A percentile compares a stretch with the other conserved stretches of the same genome.
Evolutionary conservation across 108 stramenopile genomes (phyloP).

Genomic region (Chaetoceros tenuissimus): DNA sequence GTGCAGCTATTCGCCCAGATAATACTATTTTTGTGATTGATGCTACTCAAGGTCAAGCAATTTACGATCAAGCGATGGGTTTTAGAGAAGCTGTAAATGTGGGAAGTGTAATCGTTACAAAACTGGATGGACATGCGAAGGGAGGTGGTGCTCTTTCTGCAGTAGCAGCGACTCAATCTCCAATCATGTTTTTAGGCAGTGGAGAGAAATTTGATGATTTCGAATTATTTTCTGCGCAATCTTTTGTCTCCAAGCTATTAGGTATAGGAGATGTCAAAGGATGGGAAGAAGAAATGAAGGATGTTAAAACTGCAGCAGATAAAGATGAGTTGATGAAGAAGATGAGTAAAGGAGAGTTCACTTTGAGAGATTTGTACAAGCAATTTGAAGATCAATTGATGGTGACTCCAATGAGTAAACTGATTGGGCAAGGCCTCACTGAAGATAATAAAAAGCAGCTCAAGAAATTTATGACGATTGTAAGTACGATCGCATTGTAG

Average conservation of each 20-base stretch:
- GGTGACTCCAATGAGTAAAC: slow-evolving; percentile 83
- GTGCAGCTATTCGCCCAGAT: slow-evolving; percentile 82
- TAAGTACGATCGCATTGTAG: not conserved
- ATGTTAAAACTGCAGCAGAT: slow-evolving; percentile 50
- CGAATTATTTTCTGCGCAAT: slow-evolving; percentile 90
- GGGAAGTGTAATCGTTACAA: slow-evolving; percentile 93
- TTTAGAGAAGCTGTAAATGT: slow-evolving; percentile 92
- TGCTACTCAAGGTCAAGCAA: slow-evolving; percentile 97
- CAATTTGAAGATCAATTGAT: slow-evolving; percentile 88
- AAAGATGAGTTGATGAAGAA: slow-evolving; percentile 79
- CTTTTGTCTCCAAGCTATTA: slow-evolving; percentile 86
- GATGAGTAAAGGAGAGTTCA: slow-evolving; percentile 90
- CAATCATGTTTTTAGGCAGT: slow-evolving; percentile 93
- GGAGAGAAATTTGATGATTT: slow-evolving; percentile 98
- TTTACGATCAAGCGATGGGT: slow-evolving; percentile 89
- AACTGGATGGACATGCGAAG: slow-evolving; percentile 98
- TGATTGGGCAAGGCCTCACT: slow-evolving; percentile 80
- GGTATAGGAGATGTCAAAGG: slow-evolving; percentile 85
- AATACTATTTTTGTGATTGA: slow-evolving; percentile 96
- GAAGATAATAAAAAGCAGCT: slow-evolving; percentile 54
- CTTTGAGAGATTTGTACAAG: slow-evolving; percentile 92
- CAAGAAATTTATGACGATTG: slow-evolving; percentile 67
- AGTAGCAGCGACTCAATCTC: slow-evolving; percentile 90
- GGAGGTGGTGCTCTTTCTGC: slow-evolving; percentile 97
- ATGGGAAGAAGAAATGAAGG: slow-evolving; percentile 72